Evolutionary conservation across 164 flowering plant genomes (phyloP).

Genomic region (Berberis vulgaris): DNA sequence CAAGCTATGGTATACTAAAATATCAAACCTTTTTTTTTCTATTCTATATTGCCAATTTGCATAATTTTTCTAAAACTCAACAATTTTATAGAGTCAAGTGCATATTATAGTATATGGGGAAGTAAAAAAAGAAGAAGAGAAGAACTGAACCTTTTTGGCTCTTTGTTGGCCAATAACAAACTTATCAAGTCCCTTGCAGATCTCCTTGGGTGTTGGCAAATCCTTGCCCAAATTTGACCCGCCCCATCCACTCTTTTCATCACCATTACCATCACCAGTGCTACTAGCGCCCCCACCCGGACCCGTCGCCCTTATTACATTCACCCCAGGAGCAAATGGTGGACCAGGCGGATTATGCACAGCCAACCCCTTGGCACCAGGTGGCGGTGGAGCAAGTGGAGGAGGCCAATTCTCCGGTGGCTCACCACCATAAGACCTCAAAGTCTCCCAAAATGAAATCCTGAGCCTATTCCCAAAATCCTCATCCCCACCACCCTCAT

Average conservation of each 20-base stretch:
- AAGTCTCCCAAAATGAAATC: conserved; percentile 64
- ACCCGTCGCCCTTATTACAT: conserved; percentile 40
- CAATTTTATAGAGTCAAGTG: too few relatives aligned
- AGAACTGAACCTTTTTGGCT: conserved; percentile 70
- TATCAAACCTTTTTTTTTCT: too few relatives aligned
- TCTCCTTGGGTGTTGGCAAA: conserved; percentile 94
- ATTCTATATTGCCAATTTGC: too few relatives aligned
- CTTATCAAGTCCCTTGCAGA: conserved; percentile 81
- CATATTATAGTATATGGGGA: too few relatives aligned
- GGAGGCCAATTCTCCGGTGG: conserved; percentile 70
- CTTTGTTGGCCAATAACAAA: conserved; percentile 87
- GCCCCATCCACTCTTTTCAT: conserved; percentile 59
- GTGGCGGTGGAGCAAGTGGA: conserved; percentile 13
- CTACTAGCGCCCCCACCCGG: conserved; percentile 14
- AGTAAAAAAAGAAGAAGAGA: too few relatives aligned
- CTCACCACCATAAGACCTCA: conserved; percentile 48
- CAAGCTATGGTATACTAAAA: too few relatives aligned
- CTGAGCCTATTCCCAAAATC: conserved; percentile 28
- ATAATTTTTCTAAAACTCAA: too few relatives aligned
- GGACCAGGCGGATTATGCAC: conserved; percentile 82
- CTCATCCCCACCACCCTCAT: conserved; percentile 6
- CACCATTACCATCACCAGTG: conserved; percentile 21
- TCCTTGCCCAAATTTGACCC: conserved; percentile 78
- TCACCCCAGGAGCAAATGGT: conserved; percentile 70
- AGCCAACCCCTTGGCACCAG: conserved; percentile 48